Evolutionary conservation across 805 yeast species (phyloP).

Genomic region (Alloascoidea africana): DNA sequence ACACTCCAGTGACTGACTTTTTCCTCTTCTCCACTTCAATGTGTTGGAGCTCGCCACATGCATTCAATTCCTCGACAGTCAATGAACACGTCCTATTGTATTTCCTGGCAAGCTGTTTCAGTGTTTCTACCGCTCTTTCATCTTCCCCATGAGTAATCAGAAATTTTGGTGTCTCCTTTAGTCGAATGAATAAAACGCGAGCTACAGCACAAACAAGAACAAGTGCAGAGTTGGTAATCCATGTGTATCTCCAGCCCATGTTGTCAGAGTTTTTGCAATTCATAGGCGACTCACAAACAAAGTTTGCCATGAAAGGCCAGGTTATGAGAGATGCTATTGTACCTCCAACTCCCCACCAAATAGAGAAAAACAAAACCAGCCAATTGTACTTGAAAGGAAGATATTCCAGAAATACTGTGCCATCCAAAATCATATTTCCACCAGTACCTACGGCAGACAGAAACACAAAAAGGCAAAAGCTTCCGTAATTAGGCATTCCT

Average conservation of each 20-base stretch:
- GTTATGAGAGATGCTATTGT: slow-evolving; percentile 33
- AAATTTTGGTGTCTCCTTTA: slow-evolving; percentile 43
- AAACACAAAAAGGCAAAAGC: slow-evolving; percentile 33
- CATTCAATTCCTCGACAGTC: slow-evolving; percentile 30
- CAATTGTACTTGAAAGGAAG: slow-evolving; percentile 35
- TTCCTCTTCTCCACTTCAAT: slow-evolving; percentile 5
- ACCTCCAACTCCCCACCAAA: slow-evolving; percentile 54
- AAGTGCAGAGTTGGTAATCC: slow-evolving; percentile 37
- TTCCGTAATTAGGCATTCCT: slow-evolving; percentile 31
- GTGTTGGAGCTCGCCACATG: slow-evolving; percentile 24
- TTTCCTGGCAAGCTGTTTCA: slow-evolving; percentile 33
- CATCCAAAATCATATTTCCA: slow-evolving; percentile 41
- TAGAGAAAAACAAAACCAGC: slow-evolving; percentile 36
- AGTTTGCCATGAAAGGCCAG: slow-evolving; percentile 39
- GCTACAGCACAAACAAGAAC: slow-evolving; percentile 32
- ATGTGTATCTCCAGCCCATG: slow-evolving; percentile 49
- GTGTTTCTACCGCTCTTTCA: slow-evolving; percentile 27
- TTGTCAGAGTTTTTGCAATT: slow-evolving; percentile 29
- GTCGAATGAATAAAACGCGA: slow-evolving; percentile 27
- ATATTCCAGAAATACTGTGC: slow-evolving; percentile 36
- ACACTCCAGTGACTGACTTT: too few relatives aligned
- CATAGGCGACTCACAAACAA: slow-evolving; percentile 28
- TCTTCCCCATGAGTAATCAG: slow-evolving; percentile 36
- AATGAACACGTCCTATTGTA: slow-evolving; percentile 25
- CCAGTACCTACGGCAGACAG: slow-evolving; percentile 33